Evolutionary conservation across 352 stramenopile genomes (phyloP), one percentile per base, ranked within the genome.

Genomic region (Phytophthora rubi): DNA sequence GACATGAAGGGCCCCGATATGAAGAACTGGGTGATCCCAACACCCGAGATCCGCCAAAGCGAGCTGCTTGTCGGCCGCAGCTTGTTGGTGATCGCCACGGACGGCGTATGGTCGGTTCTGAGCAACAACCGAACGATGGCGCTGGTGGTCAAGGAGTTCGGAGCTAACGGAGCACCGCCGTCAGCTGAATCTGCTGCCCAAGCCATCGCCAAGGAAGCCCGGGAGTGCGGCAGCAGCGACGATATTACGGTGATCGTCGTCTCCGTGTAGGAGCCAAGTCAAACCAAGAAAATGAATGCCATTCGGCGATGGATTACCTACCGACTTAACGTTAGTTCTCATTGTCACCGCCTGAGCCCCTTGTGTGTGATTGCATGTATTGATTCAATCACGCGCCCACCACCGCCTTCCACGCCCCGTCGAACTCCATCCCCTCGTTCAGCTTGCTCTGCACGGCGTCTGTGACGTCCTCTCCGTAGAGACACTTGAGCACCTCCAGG

Each of bases 1-100:
- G 87, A 94, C 58, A 80, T 93, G 75, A 95, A 95, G 65, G 75
- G 77, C 37, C 69, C 71, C 15, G 79, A 79, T 42, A 93, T 95
- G 87, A 70, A 81, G 42, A 80, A 86, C 53, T 93, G 84, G 85
- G 85, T 93, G 33, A 87, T 95, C 39, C 62, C 85, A 15, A 90
- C 81, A 35, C 85, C 85, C 6, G 85, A 93, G 69, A 83, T 95
- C 54, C 74, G 69, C 15, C 71, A 81, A 58, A 78, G 70, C 23
- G 72, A 74, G 45, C 59, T 95, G 53, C 57, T 76, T 9, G 55
- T 89, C 16, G 76, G 76, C 13, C 76, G 71, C 37, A 90, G 67
- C 51, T 79, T 80, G 21, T 62, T 93, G 18, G 63, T 95, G 10
- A 73, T 94, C 7, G 87, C 87, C 26, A 94, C 83, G 0, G 87